A percentile compares a stretch with the other conserved stretches of the same genome.
These are phyloP conservation scores for Lecanicillium sp. DNA, from an alignment of 2,329 filamentous ascomycete genomes.

Conservation along the genomic window DNA sequence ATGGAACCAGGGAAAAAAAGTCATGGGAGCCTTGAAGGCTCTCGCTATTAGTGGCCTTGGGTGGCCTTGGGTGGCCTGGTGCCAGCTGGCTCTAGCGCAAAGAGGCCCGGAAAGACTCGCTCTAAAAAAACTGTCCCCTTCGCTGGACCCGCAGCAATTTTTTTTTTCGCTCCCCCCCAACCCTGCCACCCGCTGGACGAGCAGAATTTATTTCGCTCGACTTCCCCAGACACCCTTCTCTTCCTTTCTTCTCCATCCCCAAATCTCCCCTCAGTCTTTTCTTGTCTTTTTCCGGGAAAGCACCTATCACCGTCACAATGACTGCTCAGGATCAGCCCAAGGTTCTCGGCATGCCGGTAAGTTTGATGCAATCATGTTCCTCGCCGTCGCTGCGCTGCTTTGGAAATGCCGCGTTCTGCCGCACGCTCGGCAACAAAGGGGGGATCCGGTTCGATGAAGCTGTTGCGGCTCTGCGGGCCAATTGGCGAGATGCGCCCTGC, in stretches of 20 bases:
- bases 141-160: constrained; percentile 43
- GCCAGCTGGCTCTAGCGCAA: constrained; percentile 21
- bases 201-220: constrained; percentile 40
- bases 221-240: constrained; percentile 29
- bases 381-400: constrained; percentile 5
- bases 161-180: constrained; percentile 41
- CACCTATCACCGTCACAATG: constrained; percentile 42
- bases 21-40: constrained; percentile 15
- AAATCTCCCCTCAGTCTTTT: constrained; percentile 60
- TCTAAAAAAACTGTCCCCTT: constrained; percentile 41
- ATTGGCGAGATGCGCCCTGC: constrained; percentile 18
- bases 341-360: constrained; percentile 64
- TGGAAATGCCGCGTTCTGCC: constrained; percentile 25
- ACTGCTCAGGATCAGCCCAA: constrained; percentile 48
- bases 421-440: constrained; percentile 19
- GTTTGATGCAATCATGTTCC: constrained; percentile 26
- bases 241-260: constrained; percentile 37
- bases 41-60: constrained; percentile 26
- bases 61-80: too few species aligned
- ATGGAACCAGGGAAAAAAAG: too few species aligned
- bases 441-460: neutral
- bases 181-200: constrained; percentile 38
- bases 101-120: constrained; percentile 49
- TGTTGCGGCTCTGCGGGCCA: constrained; percentile 10
- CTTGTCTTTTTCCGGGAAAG: constrained; percentile 38